Base-by-base conservation (phyloP, 73 alveolate species). In the Paramecium biaurelia region DNA sequence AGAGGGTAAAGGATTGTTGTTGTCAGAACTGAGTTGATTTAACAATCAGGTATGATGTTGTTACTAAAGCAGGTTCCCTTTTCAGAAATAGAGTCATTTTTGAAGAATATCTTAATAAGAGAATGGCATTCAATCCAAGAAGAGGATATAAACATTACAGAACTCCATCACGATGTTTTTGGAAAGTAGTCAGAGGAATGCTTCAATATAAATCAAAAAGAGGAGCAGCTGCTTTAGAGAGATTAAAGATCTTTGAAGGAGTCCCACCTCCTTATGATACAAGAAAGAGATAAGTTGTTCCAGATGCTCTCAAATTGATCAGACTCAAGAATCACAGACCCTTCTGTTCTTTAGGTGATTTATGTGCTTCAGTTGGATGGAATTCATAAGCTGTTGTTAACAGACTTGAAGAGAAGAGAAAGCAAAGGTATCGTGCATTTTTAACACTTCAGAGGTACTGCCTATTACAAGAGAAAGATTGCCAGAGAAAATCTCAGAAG, bases 251-350 rank as follows among this genome's bases (percentile, higher is more conserved):
- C 34, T 98, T 98, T 93, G 99, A 98, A 93, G 99, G 99, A 67
- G 95, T 98, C 93, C 99, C 99, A n/a, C 95, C 93, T 88, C 99
- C 99, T 5, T 98, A 97, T 72, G 99, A 96, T 94, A 95, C 93
- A 24, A 96, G 92, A 95, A 97, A 97, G 97, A 96, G 97, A 94
- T 85, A 96, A 95, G 99, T 97, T 86, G 97, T 96, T 85, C 98
- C 98, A 11, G 98, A 97, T 47, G 99, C 99, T 32, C 96, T 96
- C 86, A 97, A 96, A 92, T 96, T 96, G 79, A 94, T 96, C 58
- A 96, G 97, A 95, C 59, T 96, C 24, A 96, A 93, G 89, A 93
- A 96, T 85, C 93, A 92, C 95, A 97, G 98, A 79, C 96, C 97
- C 88, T 84, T 35, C 93, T 85, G 97, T 70, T 92, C 72, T 82